Conservation (phyloP, 2,329 filamentous ascomycete genomes). For the Penicillium sp. region DNA sequence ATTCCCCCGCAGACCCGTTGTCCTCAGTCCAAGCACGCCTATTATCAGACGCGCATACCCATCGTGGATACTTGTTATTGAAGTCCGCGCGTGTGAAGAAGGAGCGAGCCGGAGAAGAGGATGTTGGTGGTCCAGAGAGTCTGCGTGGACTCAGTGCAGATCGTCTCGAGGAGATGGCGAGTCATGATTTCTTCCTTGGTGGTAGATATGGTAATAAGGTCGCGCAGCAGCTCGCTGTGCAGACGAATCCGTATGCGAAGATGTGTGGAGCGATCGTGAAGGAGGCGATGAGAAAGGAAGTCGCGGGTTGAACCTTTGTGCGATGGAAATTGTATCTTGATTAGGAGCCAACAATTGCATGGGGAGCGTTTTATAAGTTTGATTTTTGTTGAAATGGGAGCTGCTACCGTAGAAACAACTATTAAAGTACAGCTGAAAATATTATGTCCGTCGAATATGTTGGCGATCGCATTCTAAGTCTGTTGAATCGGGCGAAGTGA, state of each 20-base stretch:
- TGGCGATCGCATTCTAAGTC: too few relatives aligned
- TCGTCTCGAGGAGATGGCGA: slow-evolving; percentile 55
- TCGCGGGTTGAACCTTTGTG: slow-evolving; percentile 27
- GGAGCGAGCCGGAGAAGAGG: background rate
- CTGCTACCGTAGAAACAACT: too few relatives aligned
- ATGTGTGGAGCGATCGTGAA: slow-evolving; percentile 62
- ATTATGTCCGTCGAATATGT: too few relatives aligned
- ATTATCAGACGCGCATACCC: slow-evolving; percentile 55
- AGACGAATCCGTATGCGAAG: slow-evolving; percentile 63
- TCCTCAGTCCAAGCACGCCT: slow-evolving; percentile 50
- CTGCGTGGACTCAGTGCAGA: slow-evolving; percentile 35
- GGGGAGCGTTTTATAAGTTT: background rate
- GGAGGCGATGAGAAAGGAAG: slow-evolving; percentile 58
- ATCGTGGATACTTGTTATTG: slow-evolving; percentile 49
- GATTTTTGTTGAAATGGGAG: too few relatives aligned
- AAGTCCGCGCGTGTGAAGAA: slow-evolving; percentile 34
- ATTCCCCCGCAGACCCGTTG: slow-evolving; percentile 39
- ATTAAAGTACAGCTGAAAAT: too few relatives aligned
- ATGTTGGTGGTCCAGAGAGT: slow-evolving; percentile 26
- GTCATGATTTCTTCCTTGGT: slow-evolving; percentile 54
- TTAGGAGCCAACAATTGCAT: background rate
- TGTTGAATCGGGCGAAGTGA: too few relatives aligned
- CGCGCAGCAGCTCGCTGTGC: slow-evolving; percentile 56
- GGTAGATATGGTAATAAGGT: slow-evolving; percentile 57
- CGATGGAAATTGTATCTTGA: background rate